Conservation (phyloP, 2,329 filamentous ascomycete species). For the Diaporthe australafricana region DNA sequence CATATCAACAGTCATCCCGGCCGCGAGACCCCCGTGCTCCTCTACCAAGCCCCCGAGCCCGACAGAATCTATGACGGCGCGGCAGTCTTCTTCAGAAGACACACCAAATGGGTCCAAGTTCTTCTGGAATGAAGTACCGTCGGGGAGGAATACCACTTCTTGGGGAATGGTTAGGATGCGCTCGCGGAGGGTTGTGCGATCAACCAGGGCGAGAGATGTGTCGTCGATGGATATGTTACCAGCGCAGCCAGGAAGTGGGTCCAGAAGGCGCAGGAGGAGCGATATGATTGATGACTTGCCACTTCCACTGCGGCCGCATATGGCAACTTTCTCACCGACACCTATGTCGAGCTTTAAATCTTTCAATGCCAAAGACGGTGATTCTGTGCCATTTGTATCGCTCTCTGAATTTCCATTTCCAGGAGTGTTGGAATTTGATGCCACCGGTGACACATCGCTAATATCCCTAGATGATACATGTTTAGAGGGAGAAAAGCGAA, state of each 20-base stretch:
- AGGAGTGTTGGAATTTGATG: background rate
- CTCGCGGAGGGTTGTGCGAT: conserved; percentile 52
- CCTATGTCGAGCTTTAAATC: conserved; percentile 40
- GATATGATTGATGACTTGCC: conserved; percentile 53
- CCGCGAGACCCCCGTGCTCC: background rate
- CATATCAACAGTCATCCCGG: background rate
- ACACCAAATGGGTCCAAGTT: conserved; percentile 52
- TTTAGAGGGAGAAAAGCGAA: too few species aligned
- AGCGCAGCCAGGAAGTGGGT: conserved; percentile 44
- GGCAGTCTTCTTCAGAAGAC: background rate
- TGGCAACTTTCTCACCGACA: conserved; percentile 44
- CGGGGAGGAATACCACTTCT: conserved; percentile 59
- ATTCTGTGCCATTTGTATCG: background rate
- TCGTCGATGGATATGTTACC: conserved; percentile 53
- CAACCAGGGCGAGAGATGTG: conserved; percentile 46
- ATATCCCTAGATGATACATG: background rate
- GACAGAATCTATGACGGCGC: background rate
- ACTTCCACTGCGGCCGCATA: conserved; percentile 53
- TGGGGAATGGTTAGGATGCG: conserved; percentile 61
- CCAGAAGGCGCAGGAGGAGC: conserved; percentile 49
- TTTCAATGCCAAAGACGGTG: conserved; percentile 37
- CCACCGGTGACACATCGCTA: too few species aligned
- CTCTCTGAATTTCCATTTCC: background rate
- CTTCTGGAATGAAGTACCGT: conserved; percentile 48
- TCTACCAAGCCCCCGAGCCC: background rate